Conservation (phyloP, 208 protist species). For the Leishmania gerbilli region DNA sequence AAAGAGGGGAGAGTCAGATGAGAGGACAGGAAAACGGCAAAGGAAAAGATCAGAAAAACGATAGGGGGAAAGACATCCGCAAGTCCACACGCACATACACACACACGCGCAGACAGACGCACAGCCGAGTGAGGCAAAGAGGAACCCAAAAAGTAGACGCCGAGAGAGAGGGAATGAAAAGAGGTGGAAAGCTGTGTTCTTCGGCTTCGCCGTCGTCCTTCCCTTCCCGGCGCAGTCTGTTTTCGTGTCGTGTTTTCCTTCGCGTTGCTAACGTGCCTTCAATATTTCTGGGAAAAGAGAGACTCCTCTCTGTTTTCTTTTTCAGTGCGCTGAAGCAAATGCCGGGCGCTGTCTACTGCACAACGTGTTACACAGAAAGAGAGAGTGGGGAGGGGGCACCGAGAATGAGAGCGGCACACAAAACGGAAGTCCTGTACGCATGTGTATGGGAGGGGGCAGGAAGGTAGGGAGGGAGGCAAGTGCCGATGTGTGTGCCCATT, state of each 20-base stretch:
- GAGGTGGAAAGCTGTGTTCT: not conserved
- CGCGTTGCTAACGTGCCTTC: not conserved
- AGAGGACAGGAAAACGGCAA: not conserved
- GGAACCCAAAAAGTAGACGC: not conserved
- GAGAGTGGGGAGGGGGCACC: not conserved
- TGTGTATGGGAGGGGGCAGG: not conserved
- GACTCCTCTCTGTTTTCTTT: not conserved
- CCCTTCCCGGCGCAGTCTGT: not conserved
- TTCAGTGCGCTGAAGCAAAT: not conserved
- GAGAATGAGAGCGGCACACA: not conserved
- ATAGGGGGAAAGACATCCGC: not conserved
- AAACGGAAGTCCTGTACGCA: not conserved
- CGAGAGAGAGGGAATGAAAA: not conserved
- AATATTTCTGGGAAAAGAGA: not conserved
- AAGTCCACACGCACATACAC: not conserved
- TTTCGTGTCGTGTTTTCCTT: not conserved
- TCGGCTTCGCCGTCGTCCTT: not conserved
- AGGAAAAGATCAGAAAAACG: not conserved
- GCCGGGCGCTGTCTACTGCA: not conserved
- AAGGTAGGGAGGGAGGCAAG: not conserved
- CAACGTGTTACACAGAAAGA: not conserved
- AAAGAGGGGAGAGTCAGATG: not conserved
- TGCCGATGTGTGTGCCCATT: not conserved
- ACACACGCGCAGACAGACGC: not conserved
- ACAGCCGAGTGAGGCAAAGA: conserved; percentile 2